Percentiles rank a stretch among this genome's conserved stretches.
These are phyloP conservation scores for Vitis rotundifolia DNA, from an alignment of 164 flowering plant genomes.

Conservation along the genomic window DNA sequence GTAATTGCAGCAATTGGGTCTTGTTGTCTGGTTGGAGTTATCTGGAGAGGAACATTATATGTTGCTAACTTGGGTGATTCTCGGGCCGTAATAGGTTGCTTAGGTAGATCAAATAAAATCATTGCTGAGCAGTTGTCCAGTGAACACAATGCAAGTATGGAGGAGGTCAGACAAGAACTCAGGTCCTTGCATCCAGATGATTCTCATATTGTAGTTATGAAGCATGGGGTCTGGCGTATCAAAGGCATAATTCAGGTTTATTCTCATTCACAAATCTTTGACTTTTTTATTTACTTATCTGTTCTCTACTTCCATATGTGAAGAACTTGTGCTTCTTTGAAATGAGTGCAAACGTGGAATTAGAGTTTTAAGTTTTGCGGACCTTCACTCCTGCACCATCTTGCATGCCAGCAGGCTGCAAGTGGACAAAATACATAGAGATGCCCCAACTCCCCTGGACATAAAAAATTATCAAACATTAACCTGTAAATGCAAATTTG, in stretches of 20 bases:
- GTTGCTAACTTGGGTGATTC: constrained; percentile 83
- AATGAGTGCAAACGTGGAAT: too few species aligned
- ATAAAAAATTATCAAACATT: neutral
- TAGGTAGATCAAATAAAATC: constrained; percentile 45
- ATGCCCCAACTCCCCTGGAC: neutral
- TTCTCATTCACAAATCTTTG: neutral
- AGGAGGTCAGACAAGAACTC: constrained; percentile 74
- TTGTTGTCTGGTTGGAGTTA: constrained; percentile 78
- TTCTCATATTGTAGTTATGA: constrained; percentile 55
- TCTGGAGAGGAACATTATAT: constrained; percentile 60
- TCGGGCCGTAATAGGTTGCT: constrained; percentile 67
- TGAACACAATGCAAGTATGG: constrained; percentile 75
- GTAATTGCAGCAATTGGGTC: constrained; percentile 68
- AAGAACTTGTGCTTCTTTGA: too few species aligned
- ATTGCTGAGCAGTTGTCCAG: constrained; percentile 64
- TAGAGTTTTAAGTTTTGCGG: too few species aligned
- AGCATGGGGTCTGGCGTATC: constrained; percentile 76
- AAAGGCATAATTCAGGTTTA: constrained; percentile 87
- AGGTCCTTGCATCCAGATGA: constrained; percentile 69
- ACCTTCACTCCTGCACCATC: neutral
- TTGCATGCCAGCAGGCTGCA: neutral
- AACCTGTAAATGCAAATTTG: neutral
- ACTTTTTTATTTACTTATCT: neutral
- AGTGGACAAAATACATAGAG: neutral
- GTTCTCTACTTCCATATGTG: neutral